Evolutionary conservation across 371 early-diverging fungal genomes (phyloP).

Genomic region (Rhizopus stolonifer): DNA sequence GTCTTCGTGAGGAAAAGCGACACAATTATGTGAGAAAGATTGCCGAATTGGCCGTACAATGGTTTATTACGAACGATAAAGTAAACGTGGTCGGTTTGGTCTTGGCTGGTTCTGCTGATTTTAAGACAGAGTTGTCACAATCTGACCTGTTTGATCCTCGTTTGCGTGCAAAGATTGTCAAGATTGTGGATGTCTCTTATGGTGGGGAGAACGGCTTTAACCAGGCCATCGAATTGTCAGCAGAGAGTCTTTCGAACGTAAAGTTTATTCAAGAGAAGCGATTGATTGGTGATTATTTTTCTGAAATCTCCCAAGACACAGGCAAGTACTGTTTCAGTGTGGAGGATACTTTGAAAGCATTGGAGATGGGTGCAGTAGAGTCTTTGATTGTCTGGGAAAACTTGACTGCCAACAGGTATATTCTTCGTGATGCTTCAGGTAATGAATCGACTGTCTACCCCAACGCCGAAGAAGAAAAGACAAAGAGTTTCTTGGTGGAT

Average conservation of each 20-base stretch:
- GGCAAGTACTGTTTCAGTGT: conserved; percentile 98
- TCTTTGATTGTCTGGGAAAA: conserved; percentile 83
- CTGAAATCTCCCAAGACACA: conserved; percentile 95
- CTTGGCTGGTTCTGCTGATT: conserved; percentile 91
- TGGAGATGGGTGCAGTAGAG: conserved; percentile 94
- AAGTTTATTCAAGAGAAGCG: conserved; percentile 99
- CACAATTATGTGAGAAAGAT: conserved; percentile 99
- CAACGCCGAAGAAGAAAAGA: conserved; percentile 83
- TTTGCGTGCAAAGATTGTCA: conserved; percentile 88
- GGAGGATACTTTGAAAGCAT: conserved; percentile 95
- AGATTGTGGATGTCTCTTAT: conserved; percentile 95
- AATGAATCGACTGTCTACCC: conserved; percentile 72
- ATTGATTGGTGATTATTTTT: conserved; percentile 94
- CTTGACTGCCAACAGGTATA: conserved; percentile 76
- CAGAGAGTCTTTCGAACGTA: conserved; percentile 93
- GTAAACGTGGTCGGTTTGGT: conserved; percentile 93
- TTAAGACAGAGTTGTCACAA: conserved; percentile 96
- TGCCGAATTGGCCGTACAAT: conserved; percentile 91
- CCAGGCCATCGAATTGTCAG: conserved; percentile 96
- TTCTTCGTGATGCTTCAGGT: conserved; percentile 73
- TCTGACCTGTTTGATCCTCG: conserved; percentile 96
- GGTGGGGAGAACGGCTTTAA: conserved; percentile 99
- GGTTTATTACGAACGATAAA: conserved; percentile 45
- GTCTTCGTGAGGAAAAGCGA: conserved; percentile 98
- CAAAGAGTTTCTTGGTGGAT: conserved; percentile 60